phyloP scores from a whole-genome alignment of 768 basidiomycete genomes.

The Boletus subcaerulescens region DNA sequence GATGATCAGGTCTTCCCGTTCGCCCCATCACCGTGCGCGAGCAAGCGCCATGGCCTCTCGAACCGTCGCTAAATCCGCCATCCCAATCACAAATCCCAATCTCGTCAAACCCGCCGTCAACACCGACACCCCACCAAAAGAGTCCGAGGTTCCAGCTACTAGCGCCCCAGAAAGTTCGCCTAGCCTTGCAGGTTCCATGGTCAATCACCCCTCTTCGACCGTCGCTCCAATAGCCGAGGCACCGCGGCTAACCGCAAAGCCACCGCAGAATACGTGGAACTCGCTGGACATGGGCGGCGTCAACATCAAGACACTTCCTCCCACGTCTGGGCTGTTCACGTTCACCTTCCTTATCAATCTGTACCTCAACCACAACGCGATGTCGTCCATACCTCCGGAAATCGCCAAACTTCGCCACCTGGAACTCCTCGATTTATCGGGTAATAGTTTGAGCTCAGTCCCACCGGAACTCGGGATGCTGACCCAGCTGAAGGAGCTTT shows the following conservation, averaged over 20 bases:
- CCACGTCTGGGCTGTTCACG: slow-evolving; percentile 68
- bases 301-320: slow-evolving; percentile 85
- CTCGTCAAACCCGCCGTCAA: slow-evolving; percentile 45
- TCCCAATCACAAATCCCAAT: slow-evolving; percentile 92
- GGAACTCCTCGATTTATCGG: slow-evolving; percentile 87
- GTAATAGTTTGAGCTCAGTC: slow-evolving; percentile 73
- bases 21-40: slow-evolving; percentile 91
- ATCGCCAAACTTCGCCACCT: slow-evolving; percentile 83
- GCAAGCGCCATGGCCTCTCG: slow-evolving; percentile 94
- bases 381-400: slow-evolving; percentile 74
- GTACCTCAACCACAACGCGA: slow-evolving; percentile 93
- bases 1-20: slow-evolving; percentile 82
- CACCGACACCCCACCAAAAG: slow-evolving; percentile 27
- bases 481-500: slow-evolving; percentile 84
- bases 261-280: slow-evolving; percentile 79
- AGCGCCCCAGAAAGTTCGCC: slow-evolving; percentile 36
- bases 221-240: slow-evolving; percentile 70
- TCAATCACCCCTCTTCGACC: slow-evolving; percentile 72
- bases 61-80: slow-evolving; percentile 80
- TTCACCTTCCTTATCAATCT: slow-evolving; percentile 94
- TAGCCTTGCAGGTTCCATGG: slow-evolving; percentile 30
- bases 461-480: slow-evolving; percentile 91
- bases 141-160: slow-evolving; percentile 28
- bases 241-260: slow-evolving; percentile 61
- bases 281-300: slow-evolving; percentile 97